These are phyloP conservation scores for Cornus controversa DNA, from an alignment of 148 eudicot genomes.

Conservation along the genomic window DNA sequence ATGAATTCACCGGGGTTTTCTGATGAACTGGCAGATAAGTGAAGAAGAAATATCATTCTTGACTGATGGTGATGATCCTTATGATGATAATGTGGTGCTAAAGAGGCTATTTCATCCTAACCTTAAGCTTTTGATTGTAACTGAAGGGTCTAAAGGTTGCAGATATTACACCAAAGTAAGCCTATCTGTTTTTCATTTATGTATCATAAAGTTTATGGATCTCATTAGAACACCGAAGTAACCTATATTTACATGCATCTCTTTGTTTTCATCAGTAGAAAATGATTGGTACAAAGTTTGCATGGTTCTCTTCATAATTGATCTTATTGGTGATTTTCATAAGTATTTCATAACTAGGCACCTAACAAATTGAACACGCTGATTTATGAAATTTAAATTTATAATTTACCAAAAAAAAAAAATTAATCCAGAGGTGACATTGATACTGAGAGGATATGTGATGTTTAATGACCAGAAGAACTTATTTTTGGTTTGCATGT, in stretches of 20 bases:
- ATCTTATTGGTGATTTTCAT: neutral
- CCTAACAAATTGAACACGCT: neutral
- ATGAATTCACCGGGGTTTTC: neutral
- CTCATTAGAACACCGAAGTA: neutral
- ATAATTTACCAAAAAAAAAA: no score
- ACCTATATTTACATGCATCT: neutral
- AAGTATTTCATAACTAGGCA: neutral
- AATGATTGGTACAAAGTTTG: neutral
- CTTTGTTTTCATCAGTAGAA: neutral
- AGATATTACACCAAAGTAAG: constrained; percentile 75
- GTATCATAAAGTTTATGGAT: neutral
- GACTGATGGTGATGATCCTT: constrained; percentile 70
- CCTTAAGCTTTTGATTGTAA: constrained; percentile 72
- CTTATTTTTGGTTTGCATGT: neutral
- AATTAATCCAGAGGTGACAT: neutral
- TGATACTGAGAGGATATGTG: neutral
- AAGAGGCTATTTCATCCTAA: constrained; percentile 77
- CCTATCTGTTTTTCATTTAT: neutral
- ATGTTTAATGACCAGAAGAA: neutral
- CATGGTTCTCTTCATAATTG: neutral
- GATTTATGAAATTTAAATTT: neutral
- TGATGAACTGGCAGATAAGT: constrained; percentile 53
- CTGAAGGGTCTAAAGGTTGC: constrained; percentile 85
- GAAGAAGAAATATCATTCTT: constrained; percentile 87
- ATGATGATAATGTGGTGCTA: constrained; percentile 70